phyloP scores from a whole-genome alignment of 1,139 yeast genomes.

The Candida sp. region DNA sequence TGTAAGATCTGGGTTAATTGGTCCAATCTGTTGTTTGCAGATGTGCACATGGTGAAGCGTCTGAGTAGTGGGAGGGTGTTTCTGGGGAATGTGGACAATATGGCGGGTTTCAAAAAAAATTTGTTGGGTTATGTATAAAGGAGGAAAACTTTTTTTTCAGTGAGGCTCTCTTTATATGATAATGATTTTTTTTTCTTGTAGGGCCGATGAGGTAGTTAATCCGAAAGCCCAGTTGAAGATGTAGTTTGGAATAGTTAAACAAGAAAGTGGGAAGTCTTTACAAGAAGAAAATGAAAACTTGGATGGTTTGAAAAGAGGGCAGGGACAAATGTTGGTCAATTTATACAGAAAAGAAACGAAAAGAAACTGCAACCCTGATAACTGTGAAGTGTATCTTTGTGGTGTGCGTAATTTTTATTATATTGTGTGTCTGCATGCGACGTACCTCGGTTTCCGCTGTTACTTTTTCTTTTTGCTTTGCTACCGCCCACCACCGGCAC shows the following conservation, averaged over 20 bases:
- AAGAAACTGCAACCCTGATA: too few relatives aligned
- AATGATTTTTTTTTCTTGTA: background rate
- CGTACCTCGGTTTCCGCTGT: background rate
- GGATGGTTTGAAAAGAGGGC: too few relatives aligned
- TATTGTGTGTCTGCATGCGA: background rate
- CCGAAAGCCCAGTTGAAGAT: too few relatives aligned
- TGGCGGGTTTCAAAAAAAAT: background rate
- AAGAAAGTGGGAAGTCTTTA: too few relatives aligned
- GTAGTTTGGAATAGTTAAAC: too few relatives aligned
- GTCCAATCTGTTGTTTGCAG: slow-evolving; percentile 40
- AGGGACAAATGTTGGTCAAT: too few relatives aligned
- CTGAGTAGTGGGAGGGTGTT: background rate
- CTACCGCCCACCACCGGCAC: too few relatives aligned
- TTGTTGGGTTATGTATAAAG: background rate
- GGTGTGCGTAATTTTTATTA: background rate
- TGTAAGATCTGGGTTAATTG: slow-evolving; percentile 41
- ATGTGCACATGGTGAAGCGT: slow-evolving; percentile 2
- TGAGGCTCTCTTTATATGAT: background rate
- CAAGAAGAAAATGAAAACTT: too few relatives aligned
- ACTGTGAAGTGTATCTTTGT: background rate
- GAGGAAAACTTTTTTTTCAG: background rate
- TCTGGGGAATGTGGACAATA: background rate
- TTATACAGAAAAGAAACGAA: too few relatives aligned
- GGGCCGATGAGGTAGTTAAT: background rate
- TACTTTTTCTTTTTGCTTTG: background rate